A percentile compares a stretch with the other conserved stretches of the same genome.
phyloP scores from a whole-genome alignment of 2,329 filamentous ascomycete species.

The Colletotrichum sp. region DNA sequence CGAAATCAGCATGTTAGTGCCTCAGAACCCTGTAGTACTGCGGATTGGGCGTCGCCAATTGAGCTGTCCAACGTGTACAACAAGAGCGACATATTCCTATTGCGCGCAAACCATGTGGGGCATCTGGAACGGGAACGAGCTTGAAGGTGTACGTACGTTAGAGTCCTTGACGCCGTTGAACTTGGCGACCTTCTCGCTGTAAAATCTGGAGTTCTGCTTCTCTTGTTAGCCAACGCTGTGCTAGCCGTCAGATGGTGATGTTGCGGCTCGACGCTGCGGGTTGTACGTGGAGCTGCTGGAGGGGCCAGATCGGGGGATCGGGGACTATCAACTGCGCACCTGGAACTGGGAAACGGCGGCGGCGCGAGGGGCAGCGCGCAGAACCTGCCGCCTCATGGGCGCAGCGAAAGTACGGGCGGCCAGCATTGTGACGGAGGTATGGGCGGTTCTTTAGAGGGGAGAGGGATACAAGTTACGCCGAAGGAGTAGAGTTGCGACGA shows the following conservation, averaged over 20 bases:
- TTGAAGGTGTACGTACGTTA: slow-evolving; percentile 69
- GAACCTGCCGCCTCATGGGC: slow-evolving; percentile 78
- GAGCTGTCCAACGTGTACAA: slow-evolving; percentile 44
- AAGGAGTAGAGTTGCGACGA: slow-evolving; percentile 22
- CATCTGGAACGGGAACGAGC: neutral
- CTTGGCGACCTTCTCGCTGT: slow-evolving; percentile 83
- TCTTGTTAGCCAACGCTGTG: slow-evolving; percentile 5
- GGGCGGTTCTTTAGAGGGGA: slow-evolving; percentile 19
- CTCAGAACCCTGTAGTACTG: neutral
- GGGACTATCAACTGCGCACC: slow-evolving; percentile 49
- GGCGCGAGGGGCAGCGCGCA: slow-evolving; percentile 70
- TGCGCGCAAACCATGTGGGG: slow-evolving; percentile 16
- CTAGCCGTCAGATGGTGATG: neutral
- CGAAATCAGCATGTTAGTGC: slow-evolving; percentile 28
- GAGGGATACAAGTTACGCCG: slow-evolving; percentile 18
- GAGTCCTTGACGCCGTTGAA: slow-evolving; percentile 90
- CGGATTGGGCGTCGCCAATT: slow-evolving; percentile 22
- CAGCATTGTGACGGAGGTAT: slow-evolving; percentile 70
- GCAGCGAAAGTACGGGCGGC: slow-evolving; percentile 79
- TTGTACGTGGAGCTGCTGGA: neutral
- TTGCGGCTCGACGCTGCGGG: neutral
- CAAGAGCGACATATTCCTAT: neutral
- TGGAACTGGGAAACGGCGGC: slow-evolving; percentile 55
- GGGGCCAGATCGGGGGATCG: slow-evolving; percentile 27
- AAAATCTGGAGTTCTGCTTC: slow-evolving; percentile 61